Evolutionary conservation across 2,329 filamentous ascomycete genomes (phyloP), one percentile per base, ranked within the genome.

Genomic region (Scedosporium aurantiacum): DNA sequence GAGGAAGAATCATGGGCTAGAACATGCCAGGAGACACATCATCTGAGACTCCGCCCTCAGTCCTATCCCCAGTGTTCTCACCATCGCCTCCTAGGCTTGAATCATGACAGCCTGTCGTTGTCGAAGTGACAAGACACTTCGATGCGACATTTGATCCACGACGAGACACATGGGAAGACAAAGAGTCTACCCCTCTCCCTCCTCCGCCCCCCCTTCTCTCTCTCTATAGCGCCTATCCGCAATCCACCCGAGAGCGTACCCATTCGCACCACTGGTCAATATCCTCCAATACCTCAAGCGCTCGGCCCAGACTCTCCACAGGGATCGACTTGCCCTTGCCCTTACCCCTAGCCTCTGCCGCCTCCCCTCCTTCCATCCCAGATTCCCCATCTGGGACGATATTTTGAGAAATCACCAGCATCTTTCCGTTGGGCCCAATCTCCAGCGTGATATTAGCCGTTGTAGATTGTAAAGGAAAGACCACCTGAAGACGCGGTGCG

Each of bases 391-490:
- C 62, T 43, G 65, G 63, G 27, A 74, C 65, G 16, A 76, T 68
- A 64, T 87, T 86, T 66, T 88, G 82, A 25, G 82, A 78, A 2
- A 78, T 72, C 41, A 89, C 75, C 18, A 80, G 75, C 3, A 89
- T 77, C 14, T 80, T 75, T 4, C 81, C 86, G 61, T 86, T 84
- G 41, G 80, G 75, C 21, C 81, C 76, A 18, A 89, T 79, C 66
- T 84, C 82, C 12, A 89, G 67, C 27, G 78, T 78, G 25, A 88
- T 72, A 63, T 80, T 79, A 4, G 79, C 80, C 1, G 78, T 81
- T 40, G 69, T 71, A 16, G 71, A 64, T 41, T 71, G 71, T 66
- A 83, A 80, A 1, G 82, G 81, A 64, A 85, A 85, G 7, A 79
- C 76, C 5, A 84, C 73, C 60, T 80, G 75, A 16, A 85, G 70